Evolutionary conservation across 2,329 filamentous ascomycete species (phyloP).

Genomic region (Penicillium sp.): DNA sequence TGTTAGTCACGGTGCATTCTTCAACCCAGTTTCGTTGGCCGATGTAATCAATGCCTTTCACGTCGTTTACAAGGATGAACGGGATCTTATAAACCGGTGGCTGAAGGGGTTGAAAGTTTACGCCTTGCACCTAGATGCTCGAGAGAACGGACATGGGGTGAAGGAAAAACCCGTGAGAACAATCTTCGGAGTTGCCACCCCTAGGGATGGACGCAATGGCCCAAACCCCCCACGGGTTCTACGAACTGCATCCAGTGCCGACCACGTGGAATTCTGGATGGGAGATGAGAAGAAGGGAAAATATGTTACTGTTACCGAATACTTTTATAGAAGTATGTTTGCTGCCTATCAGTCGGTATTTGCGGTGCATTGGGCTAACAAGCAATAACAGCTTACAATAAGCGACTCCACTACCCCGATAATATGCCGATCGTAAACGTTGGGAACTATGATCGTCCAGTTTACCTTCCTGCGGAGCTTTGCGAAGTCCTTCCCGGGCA

Average conservation of each 20-base stretch:
- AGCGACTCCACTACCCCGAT: constrained; percentile 28
- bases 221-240: constrained; percentile 4
- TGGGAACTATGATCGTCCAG: constrained; percentile 55
- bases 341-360: neutral
- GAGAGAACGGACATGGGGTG: neutral
- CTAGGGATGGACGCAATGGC: constrained; percentile 9
- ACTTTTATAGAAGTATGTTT: constrained; percentile 23
- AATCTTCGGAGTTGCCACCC: constrained; percentile 15
- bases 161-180: neutral
- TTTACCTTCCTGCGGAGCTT: constrained; percentile 65
- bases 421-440: constrained; percentile 63
- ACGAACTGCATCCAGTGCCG: constrained; percentile 4
- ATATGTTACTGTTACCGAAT: constrained; percentile 24
- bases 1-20: constrained; percentile 24
- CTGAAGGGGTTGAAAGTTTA: constrained; percentile 17
- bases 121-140: constrained; percentile 5
- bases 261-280: constrained; percentile 16
- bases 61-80: neutral
- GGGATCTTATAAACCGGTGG: constrained; percentile 4
- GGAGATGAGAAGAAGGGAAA: neutral
- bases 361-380: neutral
- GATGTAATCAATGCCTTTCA: neutral
- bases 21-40: neutral
- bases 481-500: constrained; percentile 64
- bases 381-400: constrained; percentile 34